Evolutionary conservation across 805 yeast species (phyloP), one percentile per base, ranked within the genome.

Genomic region (Candida oleophila): DNA sequence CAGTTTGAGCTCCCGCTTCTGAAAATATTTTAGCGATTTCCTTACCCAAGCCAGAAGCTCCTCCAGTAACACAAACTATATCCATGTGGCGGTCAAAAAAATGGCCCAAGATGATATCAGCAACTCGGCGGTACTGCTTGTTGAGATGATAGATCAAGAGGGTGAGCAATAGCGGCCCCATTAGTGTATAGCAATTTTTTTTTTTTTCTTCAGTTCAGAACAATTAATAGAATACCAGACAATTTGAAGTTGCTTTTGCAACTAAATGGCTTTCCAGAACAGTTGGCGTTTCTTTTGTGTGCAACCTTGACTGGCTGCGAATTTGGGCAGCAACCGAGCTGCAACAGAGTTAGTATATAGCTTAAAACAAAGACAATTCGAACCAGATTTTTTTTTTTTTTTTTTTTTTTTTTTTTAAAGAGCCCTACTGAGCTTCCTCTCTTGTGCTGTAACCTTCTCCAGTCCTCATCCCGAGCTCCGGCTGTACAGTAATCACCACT

Each of bases 1-100:
- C 81, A 0, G 88, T 85, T 22, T 61, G 73, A 9, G 80, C 76
- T 0, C 73, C 74, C 20, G 66, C 59, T 5, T 52, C 52, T 4
- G 68, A 62, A 45, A 91, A 75, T 20, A 58, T 57, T 14, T 54
- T 50, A 0, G 76, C 87, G 3, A 92, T 51, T 51, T 81, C 87
- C 37, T 66, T 68, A 0, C 98, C 98, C 8, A 92, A 70, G 0
- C 97, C 98, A 0, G 81, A 69, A 3, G 78, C 61, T 0, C 97
- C 98, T 0, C 98, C 98, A 0, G 98, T 91, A 18, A 92, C 69
- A 3, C 90, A 65, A 0, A 82, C 85, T 9, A 85, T 70, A 56
- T 88, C 96, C 9, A 70, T 64, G 20, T 59, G 62, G 0, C 80
- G 77, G 34, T 81, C 84, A 49, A 77, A 76, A 9, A 66, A 68